Percentiles rank a stretch among this genome's conserved stretches.
phyloP scores from a whole-genome alignment of 345 rosid species.

The Luvunga scandens region DNA sequence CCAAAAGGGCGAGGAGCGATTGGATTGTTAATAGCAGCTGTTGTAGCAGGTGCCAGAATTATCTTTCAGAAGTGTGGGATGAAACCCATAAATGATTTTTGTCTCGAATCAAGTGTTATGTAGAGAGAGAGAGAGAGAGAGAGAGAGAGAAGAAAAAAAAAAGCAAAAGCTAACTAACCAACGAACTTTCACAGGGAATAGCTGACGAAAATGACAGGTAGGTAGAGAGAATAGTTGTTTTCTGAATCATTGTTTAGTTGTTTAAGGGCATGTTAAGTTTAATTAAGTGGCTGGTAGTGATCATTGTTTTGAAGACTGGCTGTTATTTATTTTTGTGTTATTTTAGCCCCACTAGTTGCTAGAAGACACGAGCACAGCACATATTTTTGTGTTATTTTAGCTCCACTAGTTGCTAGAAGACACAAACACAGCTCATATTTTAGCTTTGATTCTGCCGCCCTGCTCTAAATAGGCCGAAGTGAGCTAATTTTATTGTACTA shows the following conservation, averaged over 20 bases:
- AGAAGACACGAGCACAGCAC: no score
- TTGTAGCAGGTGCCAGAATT: conserved; percentile 57
- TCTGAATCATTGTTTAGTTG: background rate
- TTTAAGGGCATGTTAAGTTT: background rate
- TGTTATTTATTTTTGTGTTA: background rate
- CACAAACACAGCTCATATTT: background rate
- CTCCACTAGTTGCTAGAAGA: background rate
- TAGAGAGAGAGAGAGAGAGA: background rate
- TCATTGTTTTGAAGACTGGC: background rate
- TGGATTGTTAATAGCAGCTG: conserved; percentile 34
- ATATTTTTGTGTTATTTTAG: no score
- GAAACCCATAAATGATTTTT: conserved; percentile 36
- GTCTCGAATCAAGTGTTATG: background rate
- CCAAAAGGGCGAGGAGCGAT: conserved; percentile 25
- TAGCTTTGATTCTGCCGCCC: no score
- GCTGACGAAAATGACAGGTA: conserved; percentile 6
- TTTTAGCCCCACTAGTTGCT: no score
- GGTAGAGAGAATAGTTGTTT: background rate
- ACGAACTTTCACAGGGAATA: background rate
- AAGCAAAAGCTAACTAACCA: background rate
- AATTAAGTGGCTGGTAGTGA: background rate
- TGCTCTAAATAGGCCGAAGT: no score
- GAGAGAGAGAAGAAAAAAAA: no score
- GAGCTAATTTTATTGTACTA: no score
- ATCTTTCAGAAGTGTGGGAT: conserved; percentile 65